Evolutionary conservation across 441 rosid genomes (phyloP).

Genomic region (Bocquillonia castaneifolia): DNA sequence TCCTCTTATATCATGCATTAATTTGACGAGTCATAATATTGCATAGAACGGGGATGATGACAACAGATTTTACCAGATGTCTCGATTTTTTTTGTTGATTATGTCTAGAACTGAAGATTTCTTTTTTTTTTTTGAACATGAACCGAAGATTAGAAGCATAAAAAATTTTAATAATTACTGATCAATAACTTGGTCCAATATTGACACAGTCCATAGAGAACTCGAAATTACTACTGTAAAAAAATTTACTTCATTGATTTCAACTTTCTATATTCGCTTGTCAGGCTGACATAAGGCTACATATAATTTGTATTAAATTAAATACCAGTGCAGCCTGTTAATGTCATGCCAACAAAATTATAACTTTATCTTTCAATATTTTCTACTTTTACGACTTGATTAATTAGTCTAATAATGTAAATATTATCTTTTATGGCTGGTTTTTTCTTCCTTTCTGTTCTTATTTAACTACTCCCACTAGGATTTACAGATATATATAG

Average conservation of each 20-base stretch:
- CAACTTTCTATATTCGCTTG: neutral
- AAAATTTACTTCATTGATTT: neutral
- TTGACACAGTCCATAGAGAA: neutral
- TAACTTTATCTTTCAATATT: conserved; percentile 3
- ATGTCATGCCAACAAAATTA: conserved; percentile 12
- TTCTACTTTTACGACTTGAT: conserved; percentile 5
- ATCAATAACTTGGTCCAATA: neutral
- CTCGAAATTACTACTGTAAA: neutral
- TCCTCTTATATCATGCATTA: too few species aligned
- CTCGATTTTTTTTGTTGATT: neutral
- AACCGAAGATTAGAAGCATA: neutral
- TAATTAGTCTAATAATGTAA: conserved; percentile 7
- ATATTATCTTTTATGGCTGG: neutral
- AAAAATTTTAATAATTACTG: neutral
- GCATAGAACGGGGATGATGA: neutral
- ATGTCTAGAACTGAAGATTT: too few species aligned
- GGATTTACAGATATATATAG: too few species aligned
- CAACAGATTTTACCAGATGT: neutral
- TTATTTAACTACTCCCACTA: conserved; percentile 24
- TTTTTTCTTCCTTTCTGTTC: conserved; percentile 3
- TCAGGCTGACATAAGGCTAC: conserved; percentile 1
- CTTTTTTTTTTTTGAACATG: too few species aligned
- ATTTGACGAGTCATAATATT: neutral
- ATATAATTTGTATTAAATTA: neutral
- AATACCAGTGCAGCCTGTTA: neutral